Conservation (phyloP, 345 rosid species). For the Populus deltoides region DNA sequence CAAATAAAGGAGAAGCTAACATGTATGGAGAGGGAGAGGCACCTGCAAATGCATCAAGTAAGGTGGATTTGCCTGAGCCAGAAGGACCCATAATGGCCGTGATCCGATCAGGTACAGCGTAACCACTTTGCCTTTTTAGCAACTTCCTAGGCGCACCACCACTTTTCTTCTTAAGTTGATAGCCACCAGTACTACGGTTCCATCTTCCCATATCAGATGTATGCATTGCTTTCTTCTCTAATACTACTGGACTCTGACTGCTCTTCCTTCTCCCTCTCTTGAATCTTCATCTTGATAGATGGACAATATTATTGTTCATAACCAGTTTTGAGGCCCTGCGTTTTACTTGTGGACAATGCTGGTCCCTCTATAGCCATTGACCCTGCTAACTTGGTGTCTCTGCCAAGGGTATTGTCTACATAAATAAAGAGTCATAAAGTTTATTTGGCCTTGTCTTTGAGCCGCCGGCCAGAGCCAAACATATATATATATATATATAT, state of each 20-base stretch:
- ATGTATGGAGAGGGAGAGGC: no score
- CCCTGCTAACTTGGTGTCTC: no score
- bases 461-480: no score
- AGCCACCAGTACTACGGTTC: background rate
- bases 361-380: background rate
- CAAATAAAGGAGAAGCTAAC: background rate
- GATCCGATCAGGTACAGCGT: constrained; percentile 13
- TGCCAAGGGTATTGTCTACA: no score
- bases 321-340: background rate
- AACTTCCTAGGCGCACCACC: background rate
- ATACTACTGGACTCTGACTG: background rate
- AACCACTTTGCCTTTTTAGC: constrained; percentile 12
- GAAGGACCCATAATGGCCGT: constrained; percentile 30
- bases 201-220: constrained; percentile 10
- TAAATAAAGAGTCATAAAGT: no score
- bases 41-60: constrained; percentile 26
- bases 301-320: no score
- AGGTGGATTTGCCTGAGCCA: constrained; percentile 28
- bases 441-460: no score
- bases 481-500: no score
- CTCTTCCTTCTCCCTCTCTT: background rate
- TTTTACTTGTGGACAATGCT: background rate
- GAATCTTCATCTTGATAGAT: background rate
- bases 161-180: background rate
- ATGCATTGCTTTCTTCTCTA: background rate